phyloP scores from a whole-genome alignment of 352 stramenopile species.

The Globisporangium radiosum region DNA sequence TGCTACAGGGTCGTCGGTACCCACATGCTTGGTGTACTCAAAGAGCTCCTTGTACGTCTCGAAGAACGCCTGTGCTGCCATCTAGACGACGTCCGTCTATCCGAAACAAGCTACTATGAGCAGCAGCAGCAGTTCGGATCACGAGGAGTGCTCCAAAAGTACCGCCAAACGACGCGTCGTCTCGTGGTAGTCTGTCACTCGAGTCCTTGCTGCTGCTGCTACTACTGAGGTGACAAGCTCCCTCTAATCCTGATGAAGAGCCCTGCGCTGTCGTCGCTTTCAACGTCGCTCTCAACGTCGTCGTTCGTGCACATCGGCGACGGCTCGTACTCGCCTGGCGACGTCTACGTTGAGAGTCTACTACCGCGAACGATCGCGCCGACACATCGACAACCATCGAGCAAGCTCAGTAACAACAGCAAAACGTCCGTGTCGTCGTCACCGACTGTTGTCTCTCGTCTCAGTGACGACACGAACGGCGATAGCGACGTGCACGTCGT shows the following conservation, averaged over 20 bases:
- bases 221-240: no score
- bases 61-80: slow-evolving; percentile 37
- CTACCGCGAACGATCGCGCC: slow-evolving; percentile 25
- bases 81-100: no score
- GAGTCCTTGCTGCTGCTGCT: neutral
- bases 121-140: neutral
- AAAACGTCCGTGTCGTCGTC: neutral
- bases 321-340: slow-evolving; percentile 45
- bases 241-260: slow-evolving; percentile 9
- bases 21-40: slow-evolving; percentile 53
- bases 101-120: neutral
- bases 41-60: slow-evolving; percentile 53
- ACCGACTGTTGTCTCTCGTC: neutral
- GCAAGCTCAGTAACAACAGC: slow-evolving; percentile 3
- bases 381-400: neutral
- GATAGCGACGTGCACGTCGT: slow-evolving; percentile 23
- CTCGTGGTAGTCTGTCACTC: no score
- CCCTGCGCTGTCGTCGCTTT: slow-evolving; percentile 13
- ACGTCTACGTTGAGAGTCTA: slow-evolving; percentile 52
- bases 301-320: slow-evolving; percentile 48
- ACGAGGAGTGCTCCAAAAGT: no score
- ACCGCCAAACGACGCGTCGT: no score
- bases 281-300: slow-evolving; percentile 18
- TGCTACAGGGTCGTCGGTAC: slow-evolving; percentile 6
- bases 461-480: neutral